Evolutionary conservation across 371 early-diverging fungal species (phyloP).

Genomic region (Mucor circinelloides): DNA sequence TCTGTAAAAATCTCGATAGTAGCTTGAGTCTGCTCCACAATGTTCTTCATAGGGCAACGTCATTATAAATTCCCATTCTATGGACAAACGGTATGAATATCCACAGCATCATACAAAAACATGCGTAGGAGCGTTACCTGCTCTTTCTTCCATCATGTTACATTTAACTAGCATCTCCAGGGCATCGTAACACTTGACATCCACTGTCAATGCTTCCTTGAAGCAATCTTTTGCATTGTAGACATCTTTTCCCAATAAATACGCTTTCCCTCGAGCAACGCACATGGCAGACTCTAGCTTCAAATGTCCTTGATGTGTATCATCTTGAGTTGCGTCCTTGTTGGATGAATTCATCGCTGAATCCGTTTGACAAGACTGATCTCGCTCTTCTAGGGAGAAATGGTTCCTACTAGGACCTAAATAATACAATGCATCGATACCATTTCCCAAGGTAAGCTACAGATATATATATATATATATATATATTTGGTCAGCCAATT

Average conservation of each 20-base stretch:
- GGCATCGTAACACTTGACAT: conserved; percentile 76
- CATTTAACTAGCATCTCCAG: conserved; percentile 58
- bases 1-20: conserved; percentile 63
- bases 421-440: no score
- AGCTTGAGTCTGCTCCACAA: conserved; percentile 56
- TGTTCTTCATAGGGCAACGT: conserved; percentile 58
- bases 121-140: conserved; percentile 46
- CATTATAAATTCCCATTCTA: conserved; percentile 63
- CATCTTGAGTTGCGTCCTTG: not conserved
- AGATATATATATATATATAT: no score
- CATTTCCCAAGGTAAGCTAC: no score
- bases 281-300: conserved; percentile 68
- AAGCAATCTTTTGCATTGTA: conserved; percentile 62
- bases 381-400: no score
- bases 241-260: conserved; percentile 50
- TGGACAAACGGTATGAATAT: not conserved
- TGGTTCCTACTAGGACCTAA: no score
- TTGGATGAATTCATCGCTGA: no score
- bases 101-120: not conserved
- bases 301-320: conserved; percentile 1
- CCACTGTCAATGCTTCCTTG: conserved; percentile 64
- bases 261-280: conserved; percentile 64
- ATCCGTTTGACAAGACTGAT: no score
- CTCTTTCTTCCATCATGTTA: conserved; percentile 62
- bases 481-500: not conserved